Percentiles rank a stretch among this genome's conserved stretches.
These are phyloP conservation scores for Micractinium conductrix DNA, from an alignment of 139 green algal species.

Conservation along the genomic window DNA sequence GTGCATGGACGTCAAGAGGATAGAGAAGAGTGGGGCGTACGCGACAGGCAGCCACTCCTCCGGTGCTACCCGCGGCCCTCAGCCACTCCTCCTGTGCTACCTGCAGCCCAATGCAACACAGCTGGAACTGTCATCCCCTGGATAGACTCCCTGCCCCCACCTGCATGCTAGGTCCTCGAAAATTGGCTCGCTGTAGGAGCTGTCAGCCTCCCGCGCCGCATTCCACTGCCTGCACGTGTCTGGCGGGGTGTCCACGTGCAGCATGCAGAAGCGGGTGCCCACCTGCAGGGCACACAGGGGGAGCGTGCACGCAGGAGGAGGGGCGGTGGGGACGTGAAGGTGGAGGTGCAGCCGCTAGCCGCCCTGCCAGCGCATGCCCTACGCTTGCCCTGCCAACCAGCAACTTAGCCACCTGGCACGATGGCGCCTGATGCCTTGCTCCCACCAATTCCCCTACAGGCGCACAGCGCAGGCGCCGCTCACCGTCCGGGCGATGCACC, in stretches of 20 bases:
- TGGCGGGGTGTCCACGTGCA: constrained; percentile 78
- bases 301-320: not conserved
- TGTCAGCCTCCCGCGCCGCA: constrained; percentile 17
- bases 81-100: no score
- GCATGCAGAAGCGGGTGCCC: constrained; percentile 88
- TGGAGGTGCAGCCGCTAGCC: no score
- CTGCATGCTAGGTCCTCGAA: constrained; percentile 80
- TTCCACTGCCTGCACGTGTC: constrained; percentile 79
- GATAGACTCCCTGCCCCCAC: no score
- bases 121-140: no score
- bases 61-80: no score
- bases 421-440: not conserved
- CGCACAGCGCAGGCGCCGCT: not conserved
- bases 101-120: no score
- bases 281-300: constrained; percentile 20
- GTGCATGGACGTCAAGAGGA: no score
- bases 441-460: not conserved
- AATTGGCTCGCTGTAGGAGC: constrained; percentile 42
- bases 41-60: no score
- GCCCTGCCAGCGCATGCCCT: no score
- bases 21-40: no score
- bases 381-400: no score
- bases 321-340: not conserved
- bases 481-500: constrained; percentile 81
- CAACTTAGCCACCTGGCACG: not conserved